Base-by-base conservation (phyloP, 2,329 filamentous ascomycete genomes). In the Aspergillus persii region DNA sequence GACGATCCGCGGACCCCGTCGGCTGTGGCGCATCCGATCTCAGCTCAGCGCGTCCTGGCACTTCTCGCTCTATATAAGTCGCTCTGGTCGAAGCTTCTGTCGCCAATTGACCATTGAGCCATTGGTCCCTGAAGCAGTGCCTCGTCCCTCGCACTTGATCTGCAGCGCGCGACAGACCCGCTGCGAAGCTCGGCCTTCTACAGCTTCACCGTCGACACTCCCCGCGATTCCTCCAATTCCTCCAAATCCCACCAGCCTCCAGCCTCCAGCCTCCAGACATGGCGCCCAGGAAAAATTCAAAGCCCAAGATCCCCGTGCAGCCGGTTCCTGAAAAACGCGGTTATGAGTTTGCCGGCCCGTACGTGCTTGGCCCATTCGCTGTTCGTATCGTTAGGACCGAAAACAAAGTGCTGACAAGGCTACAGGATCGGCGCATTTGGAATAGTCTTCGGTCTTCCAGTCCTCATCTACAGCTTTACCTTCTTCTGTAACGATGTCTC, bases 401-500 rank as follows among this genome's bases (percentile, higher is more conserved):
- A 31, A 15, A 3, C 18, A 15, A n/a, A 50, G 41, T 53, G 5
- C 63, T 69, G 54, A 66, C 54, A 50, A 59, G 62, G 41, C 57
- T 50, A 36, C 12, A 96, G 92, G 56, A 81, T 88, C 47, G 93
- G 92, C 57, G 91, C 90, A 39, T 85, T 89, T 61, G 84, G 79
- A 61, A 91, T 98, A 70, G 90, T 90, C 7, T 89, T 96, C 68
- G 88, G 88, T 58, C 86, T 97, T 0, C 94, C 94, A 0, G 61
- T 92, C 47, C 83, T 93, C 64, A 85, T 92, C 67, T 96, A 95
- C 77, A 73, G 87, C 68, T 89, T 94, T 71, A 84, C 88, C 50
- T 96, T 97, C 72, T 81, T 89, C 69, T 97, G 94, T 83, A 98
- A 97, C 79, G 93, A 98, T 74, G 81, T 96, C 63, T 89, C 91